Evolutionary conservation across 2,329 filamentous ascomycete species (phyloP).

Genomic region (Thelonectria olida): DNA sequence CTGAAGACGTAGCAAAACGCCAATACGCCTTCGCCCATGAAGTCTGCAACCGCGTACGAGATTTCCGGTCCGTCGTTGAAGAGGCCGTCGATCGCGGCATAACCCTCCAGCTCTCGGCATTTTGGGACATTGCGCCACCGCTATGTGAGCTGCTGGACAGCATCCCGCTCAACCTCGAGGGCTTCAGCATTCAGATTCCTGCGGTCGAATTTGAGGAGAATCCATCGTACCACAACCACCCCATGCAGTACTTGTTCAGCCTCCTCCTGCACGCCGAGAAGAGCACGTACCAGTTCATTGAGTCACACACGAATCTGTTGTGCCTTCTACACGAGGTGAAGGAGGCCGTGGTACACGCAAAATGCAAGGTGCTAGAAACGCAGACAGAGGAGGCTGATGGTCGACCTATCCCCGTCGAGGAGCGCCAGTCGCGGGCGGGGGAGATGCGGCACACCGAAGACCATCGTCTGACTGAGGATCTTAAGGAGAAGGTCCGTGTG

Average conservation of each 20-base stretch:
- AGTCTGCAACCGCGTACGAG: slow-evolving; percentile 75
- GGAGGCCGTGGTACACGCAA: slow-evolving; percentile 77
- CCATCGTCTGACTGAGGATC: slow-evolving; percentile 77
- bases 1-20: slow-evolving; percentile 78
- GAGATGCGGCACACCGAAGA: slow-evolving; percentile 74
- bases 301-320: slow-evolving; percentile 89
- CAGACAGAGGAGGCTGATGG: slow-evolving; percentile 60
- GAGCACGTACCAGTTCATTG: slow-evolving; percentile 96
- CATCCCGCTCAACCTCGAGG: slow-evolving; percentile 68
- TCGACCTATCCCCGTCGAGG: slow-evolving; percentile 42
- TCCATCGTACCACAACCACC: slow-evolving; percentile 80
- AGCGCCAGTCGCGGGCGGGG: slow-evolving; percentile 54
- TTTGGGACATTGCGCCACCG: slow-evolving; percentile 96
- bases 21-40: slow-evolving; percentile 76
- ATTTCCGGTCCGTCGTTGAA: slow-evolving; percentile 82
- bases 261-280: slow-evolving; percentile 89
- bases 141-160: slow-evolving; percentile 82
- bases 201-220: slow-evolving; percentile 84
- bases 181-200: slow-evolving; percentile 81
- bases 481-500: slow-evolving; percentile 92
- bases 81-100: slow-evolving; percentile 87
- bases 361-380: slow-evolving; percentile 72
- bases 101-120: slow-evolving; percentile 89
- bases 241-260: slow-evolving; percentile 89
- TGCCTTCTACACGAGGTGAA: slow-evolving; percentile 93